phyloP scores from a whole-genome alignment of 2,329 filamentous ascomycete genomes.

The Canariomyces notabilis region DNA sequence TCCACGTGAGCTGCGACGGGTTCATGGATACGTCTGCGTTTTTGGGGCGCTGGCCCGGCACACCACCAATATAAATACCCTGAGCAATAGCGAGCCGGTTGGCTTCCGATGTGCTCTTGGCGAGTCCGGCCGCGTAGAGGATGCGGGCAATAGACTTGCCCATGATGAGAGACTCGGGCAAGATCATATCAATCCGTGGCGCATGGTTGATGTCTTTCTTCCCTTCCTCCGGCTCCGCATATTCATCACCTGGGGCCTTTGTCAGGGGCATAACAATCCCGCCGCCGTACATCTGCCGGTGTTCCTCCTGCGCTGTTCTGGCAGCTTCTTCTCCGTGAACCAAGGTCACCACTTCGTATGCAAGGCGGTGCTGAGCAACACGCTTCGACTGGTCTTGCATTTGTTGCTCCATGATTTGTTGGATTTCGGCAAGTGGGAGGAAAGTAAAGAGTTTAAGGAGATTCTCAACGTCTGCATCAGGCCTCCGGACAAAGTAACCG shows the following conservation, averaged over 20 bases:
- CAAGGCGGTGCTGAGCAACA: constrained; percentile 75
- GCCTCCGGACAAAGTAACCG: constrained; percentile 77
- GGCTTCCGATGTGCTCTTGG: constrained; percentile 50
- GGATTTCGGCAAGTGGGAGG: constrained; percentile 65
- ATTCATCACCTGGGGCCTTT: constrained; percentile 13
- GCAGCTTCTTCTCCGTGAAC: constrained; percentile 68
- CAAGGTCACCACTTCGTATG: constrained; percentile 74
- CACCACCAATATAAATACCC: constrained; percentile 57
- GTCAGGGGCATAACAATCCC: neutral
- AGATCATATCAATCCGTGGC: constrained; percentile 49
- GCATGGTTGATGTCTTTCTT: constrained; percentile 40
- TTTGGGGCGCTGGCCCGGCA: constrained; percentile 35
- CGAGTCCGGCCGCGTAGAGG: constrained; percentile 56
- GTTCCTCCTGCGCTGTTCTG: constrained; percentile 52
- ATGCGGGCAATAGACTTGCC: constrained; percentile 53
- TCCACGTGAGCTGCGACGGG: constrained; percentile 50
- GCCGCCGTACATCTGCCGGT: constrained; percentile 45
- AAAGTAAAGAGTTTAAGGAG: constrained; percentile 91
- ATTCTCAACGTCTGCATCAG: constrained; percentile 74
- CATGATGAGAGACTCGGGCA: constrained; percentile 53
- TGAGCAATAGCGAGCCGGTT: constrained; percentile 51
- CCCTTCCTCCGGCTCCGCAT: constrained; percentile 18
- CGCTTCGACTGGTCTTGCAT: constrained; percentile 62
- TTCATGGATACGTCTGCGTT: constrained; percentile 20
- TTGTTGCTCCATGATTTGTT: constrained; percentile 63